Conservation (phyloP, 75 land plant genomes). For the Pseudotsuga menziesii region DNA sequence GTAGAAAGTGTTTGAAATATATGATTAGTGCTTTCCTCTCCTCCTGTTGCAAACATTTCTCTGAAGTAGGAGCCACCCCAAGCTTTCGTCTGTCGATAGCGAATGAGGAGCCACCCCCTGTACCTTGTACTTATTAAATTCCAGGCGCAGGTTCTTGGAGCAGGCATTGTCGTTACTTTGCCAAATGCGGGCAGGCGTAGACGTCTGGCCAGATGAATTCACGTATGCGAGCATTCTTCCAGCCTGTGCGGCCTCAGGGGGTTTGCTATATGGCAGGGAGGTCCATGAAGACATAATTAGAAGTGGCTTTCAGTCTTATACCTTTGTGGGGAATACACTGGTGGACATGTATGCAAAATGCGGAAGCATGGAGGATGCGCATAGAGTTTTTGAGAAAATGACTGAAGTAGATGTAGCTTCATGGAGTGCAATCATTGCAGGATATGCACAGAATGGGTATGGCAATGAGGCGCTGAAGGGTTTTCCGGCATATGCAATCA, state of each 20-base stretch:
- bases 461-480: neutral
- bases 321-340: constrained; percentile 48
- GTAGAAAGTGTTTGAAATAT: too few relatives aligned
- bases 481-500: neutral
- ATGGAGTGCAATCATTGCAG: neutral
- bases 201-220: constrained; percentile 30
- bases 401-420: neutral
- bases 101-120: too few relatives aligned
- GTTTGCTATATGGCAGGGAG: constrained; percentile 33
- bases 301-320: constrained; percentile 21
- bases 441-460: neutral
- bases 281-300: constrained; percentile 32
- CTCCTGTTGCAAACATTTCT: too few relatives aligned
- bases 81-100: too few relatives aligned
- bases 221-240: constrained; percentile 43
- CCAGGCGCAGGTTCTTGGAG: neutral
- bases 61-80: too few relatives aligned
- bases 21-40: too few relatives aligned
- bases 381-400: neutral
- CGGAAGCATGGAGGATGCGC: constrained; percentile 23
- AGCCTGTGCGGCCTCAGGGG: constrained; percentile 43
- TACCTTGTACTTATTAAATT: too few relatives aligned
- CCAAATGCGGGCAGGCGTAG: constrained; percentile 28
- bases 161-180: constrained; percentile 35
- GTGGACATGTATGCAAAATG: constrained; percentile 49